A percentile compares a stretch with the other conserved stretches of the same genome.
These are phyloP conservation scores for Solanum commersonii DNA, from an alignment of 257 asterid genomes.

Conservation along the genomic window DNA sequence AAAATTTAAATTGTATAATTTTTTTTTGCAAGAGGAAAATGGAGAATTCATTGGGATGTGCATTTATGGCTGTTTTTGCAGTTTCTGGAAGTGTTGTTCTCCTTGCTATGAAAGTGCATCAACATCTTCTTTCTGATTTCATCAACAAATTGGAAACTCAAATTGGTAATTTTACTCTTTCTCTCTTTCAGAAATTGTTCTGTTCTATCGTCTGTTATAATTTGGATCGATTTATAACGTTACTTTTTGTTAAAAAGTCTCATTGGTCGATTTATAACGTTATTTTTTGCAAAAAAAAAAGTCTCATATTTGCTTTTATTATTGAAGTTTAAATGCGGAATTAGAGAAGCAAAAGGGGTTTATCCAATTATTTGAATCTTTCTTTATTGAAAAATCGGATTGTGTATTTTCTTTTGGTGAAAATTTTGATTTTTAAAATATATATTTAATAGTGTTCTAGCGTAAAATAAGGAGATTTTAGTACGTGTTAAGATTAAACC, in stretches of 20 bases:
- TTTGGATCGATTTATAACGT: not conserved
- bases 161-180: constrained; percentile 7
- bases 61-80: constrained; percentile 75
- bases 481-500: not conserved
- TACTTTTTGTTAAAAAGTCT: not conserved
- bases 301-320: not conserved
- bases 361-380: not conserved
- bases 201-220: not conserved
- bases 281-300: not conserved
- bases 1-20: not conserved
- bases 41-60: constrained; percentile 48
- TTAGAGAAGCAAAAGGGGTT: not conserved
- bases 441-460: not conserved
- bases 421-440: too few species aligned
- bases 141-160: constrained; percentile 66
- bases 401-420: not conserved
- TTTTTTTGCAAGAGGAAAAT: constrained; percentile 9
- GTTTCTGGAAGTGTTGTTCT: constrained; percentile 83
- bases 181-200: not conserved
- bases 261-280: not conserved
- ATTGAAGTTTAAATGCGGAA: not conserved
- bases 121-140: constrained; percentile 75
- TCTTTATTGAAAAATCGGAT: not conserved
- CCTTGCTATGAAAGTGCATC: constrained; percentile 68
- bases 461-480: not conserved